These are phyloP conservation scores for Musa troglodytarum DNA, from an alignment of 176 grass and related monocot species.

Conservation along the genomic window DNA sequence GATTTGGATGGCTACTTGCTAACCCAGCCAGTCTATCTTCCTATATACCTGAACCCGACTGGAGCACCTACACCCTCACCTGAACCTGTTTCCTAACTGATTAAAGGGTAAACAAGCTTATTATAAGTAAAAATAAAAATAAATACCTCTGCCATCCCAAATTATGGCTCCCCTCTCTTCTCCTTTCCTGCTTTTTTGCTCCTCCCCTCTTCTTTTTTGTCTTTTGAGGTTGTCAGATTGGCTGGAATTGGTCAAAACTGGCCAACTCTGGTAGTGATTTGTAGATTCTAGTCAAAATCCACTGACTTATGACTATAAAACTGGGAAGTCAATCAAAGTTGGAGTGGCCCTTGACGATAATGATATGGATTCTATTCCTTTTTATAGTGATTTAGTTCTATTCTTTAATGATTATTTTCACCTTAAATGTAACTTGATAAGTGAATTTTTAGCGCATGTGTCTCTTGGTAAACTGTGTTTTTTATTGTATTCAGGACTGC, in stretches of 20 bases:
- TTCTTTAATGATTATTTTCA: not conserved
- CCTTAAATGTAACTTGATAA: not conserved
- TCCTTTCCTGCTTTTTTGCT: not conserved
- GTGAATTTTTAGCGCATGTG: not conserved
- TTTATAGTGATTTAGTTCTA: not conserved
- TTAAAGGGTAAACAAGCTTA: no score
- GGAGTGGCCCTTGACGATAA: not conserved
- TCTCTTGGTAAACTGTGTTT: not conserved
- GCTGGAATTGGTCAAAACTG: not conserved
- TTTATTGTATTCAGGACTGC: slow-evolving; percentile 46
- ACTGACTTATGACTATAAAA: not conserved
- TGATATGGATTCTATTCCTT: no score
- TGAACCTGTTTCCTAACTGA: no score
- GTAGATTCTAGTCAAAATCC: not conserved
- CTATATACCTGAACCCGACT: no score
- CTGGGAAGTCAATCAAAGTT: not conserved
- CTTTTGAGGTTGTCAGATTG: not conserved
- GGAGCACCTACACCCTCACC: no score
- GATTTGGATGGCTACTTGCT: no score
- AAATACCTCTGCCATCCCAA: no score
- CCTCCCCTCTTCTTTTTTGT: not conserved
- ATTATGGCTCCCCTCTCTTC: no score
- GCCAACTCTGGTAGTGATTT: not conserved
- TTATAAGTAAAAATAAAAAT: no score
- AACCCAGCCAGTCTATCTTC: no score